These are phyloP conservation scores for Purshia tridentata DNA, from an alignment of 306 rosid species.

Conservation along the genomic window DNA sequence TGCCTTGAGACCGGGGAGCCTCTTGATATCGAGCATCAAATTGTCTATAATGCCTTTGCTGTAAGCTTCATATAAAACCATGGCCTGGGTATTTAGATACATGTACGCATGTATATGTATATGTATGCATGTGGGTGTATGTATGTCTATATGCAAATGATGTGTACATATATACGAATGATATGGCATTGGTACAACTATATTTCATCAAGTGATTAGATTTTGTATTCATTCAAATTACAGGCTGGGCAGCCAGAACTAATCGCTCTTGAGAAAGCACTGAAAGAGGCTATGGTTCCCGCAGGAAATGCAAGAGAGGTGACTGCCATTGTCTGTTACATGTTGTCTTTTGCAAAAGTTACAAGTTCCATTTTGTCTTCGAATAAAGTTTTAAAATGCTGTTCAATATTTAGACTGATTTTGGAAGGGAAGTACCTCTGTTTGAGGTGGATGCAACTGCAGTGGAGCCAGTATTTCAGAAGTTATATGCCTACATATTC, in stretches of 20 bases:
- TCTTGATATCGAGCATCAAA: constrained; percentile 86
- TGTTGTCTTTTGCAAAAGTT: background rate
- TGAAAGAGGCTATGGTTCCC: constrained; percentile 84
- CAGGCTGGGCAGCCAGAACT: constrained; percentile 94
- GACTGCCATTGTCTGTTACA: constrained; percentile 12
- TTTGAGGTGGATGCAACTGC: constrained; percentile 88
- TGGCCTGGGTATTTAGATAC: background rate
- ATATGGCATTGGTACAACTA: background rate
- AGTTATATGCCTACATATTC: constrained; percentile 73
- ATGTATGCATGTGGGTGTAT: background rate
- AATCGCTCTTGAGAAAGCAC: constrained; percentile 78
- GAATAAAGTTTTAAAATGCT: constrained; percentile 23
- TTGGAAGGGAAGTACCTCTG: constrained; percentile 86
- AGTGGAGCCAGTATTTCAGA: constrained; percentile 85
- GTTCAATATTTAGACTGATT: constrained; percentile 56
- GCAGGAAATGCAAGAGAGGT: constrained; percentile 94
- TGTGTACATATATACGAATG: too few relatives aligned
- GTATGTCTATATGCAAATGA: background rate
- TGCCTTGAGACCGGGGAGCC: constrained; percentile 88
- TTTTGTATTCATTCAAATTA: constrained; percentile 5
- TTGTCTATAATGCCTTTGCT: constrained; percentile 67
- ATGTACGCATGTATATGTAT: background rate
- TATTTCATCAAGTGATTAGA: background rate
- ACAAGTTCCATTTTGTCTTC: background rate
- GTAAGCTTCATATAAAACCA: constrained; percentile 43